A percentile compares a stretch with the other conserved stretches of the same genome.
These are phyloP conservation scores for Anacardium occidentale DNA, from an alignment of 345 rosid species.

Conservation along the genomic window DNA sequence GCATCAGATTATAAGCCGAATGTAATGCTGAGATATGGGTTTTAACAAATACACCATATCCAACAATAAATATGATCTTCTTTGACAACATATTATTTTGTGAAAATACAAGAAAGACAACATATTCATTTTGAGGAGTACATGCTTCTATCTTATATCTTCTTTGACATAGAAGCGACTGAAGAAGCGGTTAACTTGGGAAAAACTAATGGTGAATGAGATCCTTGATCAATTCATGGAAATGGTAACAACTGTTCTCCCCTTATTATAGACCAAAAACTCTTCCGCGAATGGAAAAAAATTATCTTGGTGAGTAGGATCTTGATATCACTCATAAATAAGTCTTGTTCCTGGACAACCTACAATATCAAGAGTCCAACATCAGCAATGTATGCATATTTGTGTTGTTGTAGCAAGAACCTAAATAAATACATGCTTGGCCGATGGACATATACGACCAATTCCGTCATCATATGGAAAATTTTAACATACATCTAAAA, in stretches of 20 bases:
- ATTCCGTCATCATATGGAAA: too few species aligned
- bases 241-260: constrained; percentile 2
- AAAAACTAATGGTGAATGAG: not conserved
- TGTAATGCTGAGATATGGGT: not conserved
- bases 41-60: not conserved
- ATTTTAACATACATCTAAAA: not conserved
- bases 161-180: too few species aligned
- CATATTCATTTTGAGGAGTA: too few species aligned
- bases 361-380: constrained; percentile 13
- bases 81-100: not conserved
- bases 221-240: not conserved
- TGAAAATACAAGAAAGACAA: not conserved
- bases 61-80: not conserved
- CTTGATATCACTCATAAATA: constrained; percentile 5
- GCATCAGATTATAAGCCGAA: too few species aligned
- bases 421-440: not conserved
- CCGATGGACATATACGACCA: not conserved
- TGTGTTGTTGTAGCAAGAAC: not conserved
- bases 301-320: not conserved
- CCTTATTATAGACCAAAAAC: constrained; percentile 13
- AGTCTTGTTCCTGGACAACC: constrained; percentile 15
- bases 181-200: not conserved
- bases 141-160: too few species aligned
- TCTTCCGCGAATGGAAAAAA: constrained; percentile 1
- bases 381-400: not conserved